These are phyloP conservation scores for Ophiostoma sp. DNA, from an alignment of 2,329 filamentous ascomycete genomes.

Conservation along the genomic window DNA sequence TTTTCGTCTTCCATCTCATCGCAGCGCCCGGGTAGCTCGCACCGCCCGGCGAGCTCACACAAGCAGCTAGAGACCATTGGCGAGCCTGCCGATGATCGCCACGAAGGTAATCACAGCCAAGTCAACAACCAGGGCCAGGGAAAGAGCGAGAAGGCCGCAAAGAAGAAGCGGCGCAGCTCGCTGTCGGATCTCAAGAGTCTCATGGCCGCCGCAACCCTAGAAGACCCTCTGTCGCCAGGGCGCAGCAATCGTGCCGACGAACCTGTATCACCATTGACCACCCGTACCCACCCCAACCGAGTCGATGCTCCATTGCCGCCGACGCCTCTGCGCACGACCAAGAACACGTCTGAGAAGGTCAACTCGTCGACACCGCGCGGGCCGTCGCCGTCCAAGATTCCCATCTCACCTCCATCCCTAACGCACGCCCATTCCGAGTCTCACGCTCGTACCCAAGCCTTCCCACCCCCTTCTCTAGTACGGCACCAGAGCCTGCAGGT, in stretches of 20 bases:
- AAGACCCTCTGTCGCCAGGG: conserved; percentile 30
- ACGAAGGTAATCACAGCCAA: not conserved
- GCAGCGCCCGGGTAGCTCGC: conserved; percentile 29
- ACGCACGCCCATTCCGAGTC: conserved; percentile 24
- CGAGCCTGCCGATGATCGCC: conserved; percentile 41
- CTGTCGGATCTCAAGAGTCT: conserved; percentile 71
- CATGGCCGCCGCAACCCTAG: conserved; percentile 56
- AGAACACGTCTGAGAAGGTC: conserved; percentile 52
- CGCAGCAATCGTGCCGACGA: too few species aligned
- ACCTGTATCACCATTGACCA: too few species aligned
- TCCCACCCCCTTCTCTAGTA: not conserved
- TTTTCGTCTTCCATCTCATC: conserved; percentile 20
- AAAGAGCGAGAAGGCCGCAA: conserved; percentile 39
- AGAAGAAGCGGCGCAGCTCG: conserved; percentile 84
- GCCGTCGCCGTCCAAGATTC: conserved; percentile 46
- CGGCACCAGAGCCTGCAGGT: conserved; percentile 29
- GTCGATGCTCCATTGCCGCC: not conserved
- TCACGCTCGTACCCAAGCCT: not conserved
- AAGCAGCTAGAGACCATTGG: conserved; percentile 53
- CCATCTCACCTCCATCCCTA: conserved; percentile 44
- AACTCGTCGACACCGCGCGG: conserved; percentile 45
- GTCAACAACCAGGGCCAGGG: not conserved
- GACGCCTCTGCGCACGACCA: conserved; percentile 46
- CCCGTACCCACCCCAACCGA: conserved; percentile 23
- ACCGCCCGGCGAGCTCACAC: conserved; percentile 53